Base-by-base conservation (phyloP, 176 grass and related monocot genomes). In the Typha latifolia region DNA sequence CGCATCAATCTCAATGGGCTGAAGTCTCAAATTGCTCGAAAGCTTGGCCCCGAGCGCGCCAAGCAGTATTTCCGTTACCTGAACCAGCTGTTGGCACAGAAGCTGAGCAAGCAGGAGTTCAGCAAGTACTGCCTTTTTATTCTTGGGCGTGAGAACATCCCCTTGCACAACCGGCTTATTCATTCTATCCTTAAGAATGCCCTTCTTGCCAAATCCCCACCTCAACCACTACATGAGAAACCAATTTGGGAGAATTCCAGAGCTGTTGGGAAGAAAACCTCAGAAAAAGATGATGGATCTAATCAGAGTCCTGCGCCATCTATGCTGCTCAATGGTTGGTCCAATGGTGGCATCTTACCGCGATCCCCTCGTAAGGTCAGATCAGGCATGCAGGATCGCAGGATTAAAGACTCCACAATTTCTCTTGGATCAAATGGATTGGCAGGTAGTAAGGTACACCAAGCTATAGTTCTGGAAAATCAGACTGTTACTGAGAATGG, bases 81-180 rank as follows among this genome's bases (percentile, higher is more conserved):
- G 47, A 85, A 90, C 63, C 78, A 72, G 64, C 88, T 93, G 47
- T 83, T 99, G 63, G 84, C 83, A 9, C 79, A 85, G 66, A 85
- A 82, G 66, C 72, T 99, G 67, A 90, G 75, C 70, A 99, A 90
- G 70, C 74, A 70, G 72, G 89, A 99, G 69, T 93, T 99, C 23
- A 85, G 84, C 53, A 90, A 81, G 84, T 72, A 76, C 72, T 93
- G 89, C 62, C 47, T 93, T 32, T 14, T 72, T 32, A 61, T 79
- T 48, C 74, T 99, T 70, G 89, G 81, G 43, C 84, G 69, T 23
- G 86, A 99, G 55, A 99, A 90, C 66, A 73, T 87, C 65, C 70
- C 84, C 62, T 83, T 93, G 76, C 94, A 99, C 79, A 99, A 99
- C 79, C 75, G 74, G 19, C 78, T 99, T 47, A 77, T 99, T 68